Percentiles rank a stretch among this genome's conserved stretches.
These are phyloP conservation scores for Gypsophila paniculata DNA, from an alignment of 179 eudicot genomes.

Conservation along the genomic window DNA sequence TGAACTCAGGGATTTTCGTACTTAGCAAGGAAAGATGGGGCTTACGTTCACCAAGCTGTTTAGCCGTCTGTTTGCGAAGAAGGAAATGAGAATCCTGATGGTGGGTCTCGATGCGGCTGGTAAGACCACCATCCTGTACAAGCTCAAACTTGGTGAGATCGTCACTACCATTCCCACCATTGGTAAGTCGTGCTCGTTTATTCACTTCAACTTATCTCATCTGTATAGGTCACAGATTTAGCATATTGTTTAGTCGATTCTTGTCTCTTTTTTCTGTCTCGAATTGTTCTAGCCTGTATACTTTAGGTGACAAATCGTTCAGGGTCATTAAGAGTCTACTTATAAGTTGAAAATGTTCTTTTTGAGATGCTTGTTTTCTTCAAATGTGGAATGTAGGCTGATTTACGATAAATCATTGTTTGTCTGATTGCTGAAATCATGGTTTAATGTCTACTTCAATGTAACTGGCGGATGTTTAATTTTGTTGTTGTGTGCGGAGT, in stretches of 20 bases:
- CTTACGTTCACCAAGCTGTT: conserved; percentile 82
- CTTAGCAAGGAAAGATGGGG: conserved; percentile 46
- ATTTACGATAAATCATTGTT: too few relatives aligned
- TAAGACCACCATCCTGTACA: conserved; percentile 87
- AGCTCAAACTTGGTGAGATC: conserved; percentile 95
- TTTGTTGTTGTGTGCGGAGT: background rate
- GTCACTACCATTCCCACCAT: conserved; percentile 91
- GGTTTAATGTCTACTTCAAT: background rate
- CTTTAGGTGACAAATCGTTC: background rate
- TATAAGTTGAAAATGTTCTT: background rate
- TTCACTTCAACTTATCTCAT: background rate
- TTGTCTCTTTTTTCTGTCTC: background rate
- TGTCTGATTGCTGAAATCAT: too few relatives aligned
- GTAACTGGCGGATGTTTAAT: background rate
- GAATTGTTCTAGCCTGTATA: background rate
- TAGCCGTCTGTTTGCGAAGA: conserved; percentile 87
- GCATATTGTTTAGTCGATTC: background rate
- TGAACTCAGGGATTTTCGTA: conserved; percentile 15
- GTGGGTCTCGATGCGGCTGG: conserved; percentile 97
- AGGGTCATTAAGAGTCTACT: too few relatives aligned
- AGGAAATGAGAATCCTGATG: conserved; percentile 88
- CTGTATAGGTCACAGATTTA: background rate
- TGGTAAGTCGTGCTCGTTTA: conserved; percentile 42
- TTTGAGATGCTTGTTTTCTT: background rate
- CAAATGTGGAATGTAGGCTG: background rate